Evolutionary conservation across 768 basidiomycete species (phyloP), one percentile per base, ranked within the genome.

Genomic region (Udeniomyces megalosporus): DNA sequence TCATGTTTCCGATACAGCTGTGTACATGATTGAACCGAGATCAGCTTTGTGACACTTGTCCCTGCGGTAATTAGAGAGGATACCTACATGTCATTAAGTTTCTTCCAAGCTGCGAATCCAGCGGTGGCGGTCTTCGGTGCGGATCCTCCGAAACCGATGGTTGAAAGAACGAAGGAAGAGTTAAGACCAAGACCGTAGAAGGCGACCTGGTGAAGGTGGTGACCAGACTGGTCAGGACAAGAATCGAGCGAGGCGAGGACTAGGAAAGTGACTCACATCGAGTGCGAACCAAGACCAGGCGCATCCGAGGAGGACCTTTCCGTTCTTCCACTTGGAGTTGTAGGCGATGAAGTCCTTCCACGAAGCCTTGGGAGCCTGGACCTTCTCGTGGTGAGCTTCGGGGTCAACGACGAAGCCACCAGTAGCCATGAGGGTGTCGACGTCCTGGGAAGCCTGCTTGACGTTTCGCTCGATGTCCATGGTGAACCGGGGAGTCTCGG

Each of bases 381-480:
- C 80, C 58, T 80, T 80, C 70, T 84, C 80, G 38, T 83, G 70
- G 49, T 77, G 69, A 12, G 80, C 78, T 54, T 84, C 82, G 4
- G 79, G 78, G 68, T 84, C 81, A 38, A 76, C 75, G 26, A 74
- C 69, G 68, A 66, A 71, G 7, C 69, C 75, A 42, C 80, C 79
- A 17, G 75, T 76, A 22, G 76, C 74, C 50, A 90, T 66, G 60
- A 87, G 85, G 50, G 78, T 77, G 62, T 84, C 78, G 66, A 89
- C 85, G 68, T 91, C 89, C 32, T 78, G 74, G 0, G 81, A 60
- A 7, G 88, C 89, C 70, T 84, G 85, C 45, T 80, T 76, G 48
- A 92, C 76, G 72, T 91, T 89, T 54, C 84, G 79, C 73, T 90
- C 87, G 64, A 92, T 80, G 77, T 92, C 89, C 85, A 91, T 90